These are phyloP conservation scores for Fusarium pseudoanthophilum DNA, from an alignment of 2,329 filamentous ascomycete species.

Conservation along the genomic window DNA sequence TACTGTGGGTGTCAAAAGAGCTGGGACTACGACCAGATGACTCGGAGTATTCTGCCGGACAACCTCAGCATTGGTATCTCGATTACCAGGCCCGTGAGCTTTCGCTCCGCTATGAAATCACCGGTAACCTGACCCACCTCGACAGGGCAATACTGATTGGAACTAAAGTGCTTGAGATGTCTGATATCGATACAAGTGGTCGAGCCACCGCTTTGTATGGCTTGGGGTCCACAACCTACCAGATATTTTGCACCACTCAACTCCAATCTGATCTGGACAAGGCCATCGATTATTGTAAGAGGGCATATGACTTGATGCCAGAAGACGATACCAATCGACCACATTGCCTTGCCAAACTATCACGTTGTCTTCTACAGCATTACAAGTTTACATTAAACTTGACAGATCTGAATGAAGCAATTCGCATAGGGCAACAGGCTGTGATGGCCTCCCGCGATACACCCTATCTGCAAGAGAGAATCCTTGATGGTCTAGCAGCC, in stretches of 20 bases:
- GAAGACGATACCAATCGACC: background rate
- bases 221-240: background rate
- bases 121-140: background rate
- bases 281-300: background rate
- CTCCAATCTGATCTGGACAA: background rate
- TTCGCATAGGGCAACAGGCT: background rate
- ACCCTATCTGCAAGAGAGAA: background rate
- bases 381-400: background rate
- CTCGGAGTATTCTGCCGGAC: background rate
- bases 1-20: background rate
- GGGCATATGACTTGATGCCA: background rate
- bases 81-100: background rate
- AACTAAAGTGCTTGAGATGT: background rate
- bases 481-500: background rate
- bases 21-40: background rate
- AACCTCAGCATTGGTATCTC: background rate
- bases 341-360: background rate
- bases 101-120: background rate
- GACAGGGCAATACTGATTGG: background rate
- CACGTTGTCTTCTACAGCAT: background rate
- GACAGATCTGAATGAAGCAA: background rate
- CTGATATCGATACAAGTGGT: background rate
- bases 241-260: background rate
- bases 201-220: background rate
- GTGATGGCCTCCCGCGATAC: background rate